Percentiles rank a stretch among this genome's conserved stretches.
Evolutionary conservation across 2,329 filamentous ascomycete genomes (phyloP).

Genomic region (Fusarium staphyleae): DNA sequence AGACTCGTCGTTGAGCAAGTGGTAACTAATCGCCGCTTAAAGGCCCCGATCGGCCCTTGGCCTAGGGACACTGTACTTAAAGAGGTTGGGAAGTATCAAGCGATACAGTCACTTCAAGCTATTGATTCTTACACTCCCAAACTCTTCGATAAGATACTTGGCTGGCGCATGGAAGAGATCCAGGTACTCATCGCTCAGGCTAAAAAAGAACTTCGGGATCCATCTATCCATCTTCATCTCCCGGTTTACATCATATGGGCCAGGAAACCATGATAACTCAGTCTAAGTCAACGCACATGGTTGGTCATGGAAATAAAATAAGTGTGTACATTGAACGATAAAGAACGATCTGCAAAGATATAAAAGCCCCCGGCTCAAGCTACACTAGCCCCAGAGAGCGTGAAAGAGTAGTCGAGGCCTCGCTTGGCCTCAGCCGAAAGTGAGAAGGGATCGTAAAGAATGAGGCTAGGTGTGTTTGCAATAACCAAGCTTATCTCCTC

Average conservation of each 20-base stretch:
- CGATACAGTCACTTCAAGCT: slow-evolving; percentile 17
- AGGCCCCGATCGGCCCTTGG: slow-evolving; percentile 22
- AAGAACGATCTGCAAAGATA: not conserved
- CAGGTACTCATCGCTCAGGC: slow-evolving; percentile 26
- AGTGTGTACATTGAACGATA: not conserved
- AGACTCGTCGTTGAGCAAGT: not conserved
- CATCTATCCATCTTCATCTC: slow-evolving; percentile 24
- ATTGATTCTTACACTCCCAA: slow-evolving; percentile 28
- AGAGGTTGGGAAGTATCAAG: slow-evolving; percentile 20
- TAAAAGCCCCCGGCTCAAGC: not conserved
- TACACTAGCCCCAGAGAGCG: slow-evolving; percentile 42
- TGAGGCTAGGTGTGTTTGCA: slow-evolving; percentile 54
- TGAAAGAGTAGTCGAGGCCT: slow-evolving; percentile 50
- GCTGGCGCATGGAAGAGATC: slow-evolving; percentile 22
- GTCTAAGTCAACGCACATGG: too few relatives aligned
- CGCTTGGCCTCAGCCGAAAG: slow-evolving; percentile 47
- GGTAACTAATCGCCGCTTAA: not conserved
- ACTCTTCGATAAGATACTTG: slow-evolving; percentile 20
- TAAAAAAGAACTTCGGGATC: slow-evolving; percentile 24
- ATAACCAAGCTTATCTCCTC: slow-evolving; percentile 55
- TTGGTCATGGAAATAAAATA: slow-evolving; percentile 11
- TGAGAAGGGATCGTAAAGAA: slow-evolving; percentile 53
- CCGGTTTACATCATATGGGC: slow-evolving; percentile 25
- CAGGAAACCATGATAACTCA: slow-evolving; percentile 10
- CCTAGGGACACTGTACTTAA: slow-evolving; percentile 18